A percentile compares a stretch with the other conserved stretches of the same genome.
These are phyloP conservation scores for Platanus orientalis DNA, from an alignment of 164 flowering plant species.

Conservation along the genomic window DNA sequence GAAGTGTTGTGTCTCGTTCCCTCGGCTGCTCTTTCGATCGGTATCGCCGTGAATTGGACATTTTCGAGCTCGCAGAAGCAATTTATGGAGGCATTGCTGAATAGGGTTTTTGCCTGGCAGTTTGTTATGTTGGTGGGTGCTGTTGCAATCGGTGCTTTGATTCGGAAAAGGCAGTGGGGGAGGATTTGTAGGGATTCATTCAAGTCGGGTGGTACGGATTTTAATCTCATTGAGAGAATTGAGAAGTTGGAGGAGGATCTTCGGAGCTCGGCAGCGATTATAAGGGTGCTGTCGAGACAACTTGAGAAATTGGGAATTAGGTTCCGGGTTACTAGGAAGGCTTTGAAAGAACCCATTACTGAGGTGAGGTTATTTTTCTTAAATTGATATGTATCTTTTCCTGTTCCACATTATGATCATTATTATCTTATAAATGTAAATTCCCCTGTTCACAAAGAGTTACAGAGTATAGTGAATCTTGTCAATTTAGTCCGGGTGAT, in stretches of 20 bases:
- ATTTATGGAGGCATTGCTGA: conserved; percentile 5
- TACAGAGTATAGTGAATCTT: too few relatives aligned
- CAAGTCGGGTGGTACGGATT: conserved; percentile 19
- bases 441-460: too few relatives aligned
- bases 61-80: conserved; percentile 27
- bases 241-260: conserved; percentile 90
- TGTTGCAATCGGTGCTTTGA: neutral
- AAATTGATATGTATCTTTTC: neutral
- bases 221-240: conserved; percentile 60
- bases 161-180: conserved; percentile 59
- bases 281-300: conserved; percentile 76
- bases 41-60: conserved; percentile 37
- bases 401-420: too few relatives aligned
- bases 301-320: conserved; percentile 92
- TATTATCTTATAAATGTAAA: too few relatives aligned
- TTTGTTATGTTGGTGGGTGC: neutral
- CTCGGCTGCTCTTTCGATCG: conserved; percentile 43
- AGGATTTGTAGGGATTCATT: conserved; percentile 37
- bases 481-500: too few relatives aligned
- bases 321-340: conserved; percentile 73
- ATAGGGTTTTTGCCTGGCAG: neutral
- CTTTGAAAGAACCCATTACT: conserved; percentile 72
- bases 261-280: conserved; percentile 46
- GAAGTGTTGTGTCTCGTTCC: conserved; percentile 54
- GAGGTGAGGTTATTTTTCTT: conserved; percentile 45